Evolutionary conservation across 345 rosid species (phyloP).

Genomic region (Acer saccharum): DNA sequence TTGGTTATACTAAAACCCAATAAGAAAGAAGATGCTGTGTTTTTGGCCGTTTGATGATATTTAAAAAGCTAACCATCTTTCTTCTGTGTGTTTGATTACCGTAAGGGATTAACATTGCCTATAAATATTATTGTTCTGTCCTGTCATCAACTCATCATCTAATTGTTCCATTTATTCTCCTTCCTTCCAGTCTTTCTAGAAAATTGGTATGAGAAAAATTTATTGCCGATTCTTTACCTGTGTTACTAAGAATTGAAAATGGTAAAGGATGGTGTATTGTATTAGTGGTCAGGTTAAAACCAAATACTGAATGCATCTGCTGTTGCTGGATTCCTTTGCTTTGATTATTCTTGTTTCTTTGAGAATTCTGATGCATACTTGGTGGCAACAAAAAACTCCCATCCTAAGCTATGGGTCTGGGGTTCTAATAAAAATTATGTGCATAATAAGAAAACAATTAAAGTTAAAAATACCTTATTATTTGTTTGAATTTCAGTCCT

Average conservation of each 20-base stretch:
- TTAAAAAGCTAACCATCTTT: neutral
- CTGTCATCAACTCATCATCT: neutral
- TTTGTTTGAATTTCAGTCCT: neutral
- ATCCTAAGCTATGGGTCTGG: neutral
- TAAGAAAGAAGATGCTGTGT: neutral
- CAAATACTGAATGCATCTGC: neutral
- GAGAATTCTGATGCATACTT: neutral
- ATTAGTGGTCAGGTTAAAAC: neutral
- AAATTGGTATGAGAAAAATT: neutral
- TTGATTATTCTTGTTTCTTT: neutral
- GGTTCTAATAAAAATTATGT: neutral
- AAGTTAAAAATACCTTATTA: neutral
- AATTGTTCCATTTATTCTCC: neutral
- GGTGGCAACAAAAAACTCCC: neutral
- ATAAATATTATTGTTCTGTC: neutral
- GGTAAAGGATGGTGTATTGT: neutral
- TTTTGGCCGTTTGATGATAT: neutral
- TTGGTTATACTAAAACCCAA: neutral
- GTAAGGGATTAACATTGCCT: neutral
- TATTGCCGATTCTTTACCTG: neutral
- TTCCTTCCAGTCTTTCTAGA: too few relatives aligned
- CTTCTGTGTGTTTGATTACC: neutral
- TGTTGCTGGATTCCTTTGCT: too few relatives aligned
- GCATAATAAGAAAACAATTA: neutral
- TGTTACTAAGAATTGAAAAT: neutral